Evolutionary conservation across 805 yeast species (phyloP), one percentile per base, ranked within the genome.

Genomic region (Scheffersomyces amazonensis): DNA sequence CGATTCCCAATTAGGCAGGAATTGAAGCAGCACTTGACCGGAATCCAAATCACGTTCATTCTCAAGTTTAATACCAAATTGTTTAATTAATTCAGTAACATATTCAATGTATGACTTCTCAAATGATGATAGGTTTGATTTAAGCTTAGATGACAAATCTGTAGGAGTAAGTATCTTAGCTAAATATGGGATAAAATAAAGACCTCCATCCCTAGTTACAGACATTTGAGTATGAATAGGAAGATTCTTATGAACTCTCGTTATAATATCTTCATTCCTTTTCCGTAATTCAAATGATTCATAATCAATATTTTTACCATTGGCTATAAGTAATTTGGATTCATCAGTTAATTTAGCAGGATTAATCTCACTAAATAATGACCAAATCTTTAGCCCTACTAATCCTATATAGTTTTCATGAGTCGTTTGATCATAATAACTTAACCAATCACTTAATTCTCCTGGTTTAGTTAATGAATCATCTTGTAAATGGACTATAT

Each of bases 391-490:
- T 51, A 84, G 53, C 0, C 81, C 76, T 0, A 81, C 76, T 16
- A 75, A 63, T 0, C 81, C 62, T 4, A 74, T 66, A 50, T 87
- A 89, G 16, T 75, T 64, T 18, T 70, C 62, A 2, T 70, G 69
- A 1, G 67, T 63, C 31, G 62, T 62, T 27, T 60, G 38, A 54
- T 90, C 97, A 44, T 81, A 76, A 54, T 84, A 86, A 47, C 62
- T 74, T 20, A 86, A 54, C 96, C 96, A 90, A 44, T 87, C 93
- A 30, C 85, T 75, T 7, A 88, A 63, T 18, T 58, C 64, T 11
- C 75, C 58, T 0, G 95, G 84, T 46, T 81, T 82, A 7, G 47
- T 47, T 19, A 87, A 60, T 33, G 79, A 67, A 38, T 77, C 81
- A 47, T 87, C 95, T 31, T 82, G 70, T 24, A 48, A 69, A 52